Conservation (phyloP, 2,329 filamentous ascomycete genomes). For the Trichocomaceae sp. region DNA sequence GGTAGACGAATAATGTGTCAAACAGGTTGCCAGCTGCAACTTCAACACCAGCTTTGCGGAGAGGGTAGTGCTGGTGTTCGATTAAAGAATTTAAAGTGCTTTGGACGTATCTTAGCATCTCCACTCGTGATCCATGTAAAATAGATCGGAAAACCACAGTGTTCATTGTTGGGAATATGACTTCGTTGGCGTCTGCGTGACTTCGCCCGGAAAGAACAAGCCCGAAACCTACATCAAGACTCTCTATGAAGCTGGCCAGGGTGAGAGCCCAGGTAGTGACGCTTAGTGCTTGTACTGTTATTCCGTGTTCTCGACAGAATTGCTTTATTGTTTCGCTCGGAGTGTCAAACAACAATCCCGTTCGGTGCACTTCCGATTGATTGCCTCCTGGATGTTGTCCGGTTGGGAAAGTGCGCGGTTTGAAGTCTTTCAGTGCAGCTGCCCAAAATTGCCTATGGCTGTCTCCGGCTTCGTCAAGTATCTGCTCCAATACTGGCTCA, state of each 20-base stretch:
- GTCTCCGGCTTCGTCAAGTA: slow-evolving; percentile 43
- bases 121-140: slow-evolving; percentile 58
- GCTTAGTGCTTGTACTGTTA: slow-evolving; percentile 71
- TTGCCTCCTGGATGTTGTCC: slow-evolving; percentile 16
- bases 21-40: slow-evolving; percentile 47
- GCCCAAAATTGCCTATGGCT: slow-evolving; percentile 63
- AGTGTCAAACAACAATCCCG: slow-evolving; percentile 25
- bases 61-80: slow-evolving; percentile 69
- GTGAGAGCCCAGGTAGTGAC: slow-evolving; percentile 70
- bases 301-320: slow-evolving; percentile 59
- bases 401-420: slow-evolving; percentile 35
- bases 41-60: slow-evolving; percentile 60
- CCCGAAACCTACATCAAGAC: slow-evolving; percentile 73
- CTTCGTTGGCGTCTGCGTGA: slow-evolving; percentile 56
- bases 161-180: slow-evolving; percentile 89
- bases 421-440: slow-evolving; percentile 54
- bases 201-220: slow-evolving; percentile 81
- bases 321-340: slow-evolving; percentile 38
- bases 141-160: slow-evolving; percentile 70
- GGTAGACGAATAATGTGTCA: slow-evolving; percentile 61
- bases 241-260: slow-evolving; percentile 55
- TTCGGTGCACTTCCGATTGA: slow-evolving; percentile 21
- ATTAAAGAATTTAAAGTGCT: slow-evolving; percentile 59
- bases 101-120: slow-evolving; percentile 69
- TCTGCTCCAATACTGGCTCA: slow-evolving; percentile 49